Evolutionary conservation across 2,329 filamentous ascomycete genomes (phyloP).

Genomic region (Verruconis gallopava): DNA sequence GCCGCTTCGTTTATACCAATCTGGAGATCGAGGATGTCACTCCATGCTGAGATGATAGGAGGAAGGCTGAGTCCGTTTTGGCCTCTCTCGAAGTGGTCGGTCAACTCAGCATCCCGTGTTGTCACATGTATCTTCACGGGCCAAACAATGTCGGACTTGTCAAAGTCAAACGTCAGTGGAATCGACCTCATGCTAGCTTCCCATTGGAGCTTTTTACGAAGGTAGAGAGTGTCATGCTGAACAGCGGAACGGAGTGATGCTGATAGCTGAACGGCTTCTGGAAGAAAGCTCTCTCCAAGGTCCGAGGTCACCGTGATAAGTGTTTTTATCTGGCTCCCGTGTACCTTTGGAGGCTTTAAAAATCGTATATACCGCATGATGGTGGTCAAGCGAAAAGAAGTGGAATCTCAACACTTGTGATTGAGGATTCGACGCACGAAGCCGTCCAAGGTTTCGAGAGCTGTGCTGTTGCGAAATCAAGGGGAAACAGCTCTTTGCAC

Average conservation of each 20-base stretch:
- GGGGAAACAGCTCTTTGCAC: no score
- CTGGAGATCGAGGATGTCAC: conserved; percentile 29
- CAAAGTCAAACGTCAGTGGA: conserved; percentile 29
- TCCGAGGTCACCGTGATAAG: conserved; percentile 56
- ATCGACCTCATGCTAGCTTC: conserved; percentile 30
- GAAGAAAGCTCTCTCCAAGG: conserved; percentile 51
- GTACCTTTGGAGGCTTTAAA: conserved; percentile 46
- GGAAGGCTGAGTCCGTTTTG: conserved; percentile 18
- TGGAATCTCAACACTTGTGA: no score
- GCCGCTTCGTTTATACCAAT: conserved; percentile 30
- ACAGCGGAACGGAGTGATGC: conserved; percentile 24
- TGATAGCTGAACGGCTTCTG: conserved; percentile 32
- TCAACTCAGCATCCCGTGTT: conserved; percentile 13
- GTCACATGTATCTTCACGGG: conserved; percentile 30
- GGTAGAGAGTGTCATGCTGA: conserved; percentile 25
- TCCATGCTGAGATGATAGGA: conserved; percentile 46
- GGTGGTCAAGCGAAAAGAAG: no score
- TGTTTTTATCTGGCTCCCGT: conserved; percentile 30
- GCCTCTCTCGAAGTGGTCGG: conserved; percentile 20
- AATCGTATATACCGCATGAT: conserved; percentile 50
- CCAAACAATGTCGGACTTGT: conserved; percentile 25
- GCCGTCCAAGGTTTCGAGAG: no score
- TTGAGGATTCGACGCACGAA: no score
- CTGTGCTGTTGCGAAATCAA: no score
- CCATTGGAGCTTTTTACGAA: conserved; percentile 33